Evolutionary conservation across 2,329 filamentous ascomycete genomes (phyloP), one percentile per base, ranked within the genome.

Genomic region (Cytospora mali): DNA sequence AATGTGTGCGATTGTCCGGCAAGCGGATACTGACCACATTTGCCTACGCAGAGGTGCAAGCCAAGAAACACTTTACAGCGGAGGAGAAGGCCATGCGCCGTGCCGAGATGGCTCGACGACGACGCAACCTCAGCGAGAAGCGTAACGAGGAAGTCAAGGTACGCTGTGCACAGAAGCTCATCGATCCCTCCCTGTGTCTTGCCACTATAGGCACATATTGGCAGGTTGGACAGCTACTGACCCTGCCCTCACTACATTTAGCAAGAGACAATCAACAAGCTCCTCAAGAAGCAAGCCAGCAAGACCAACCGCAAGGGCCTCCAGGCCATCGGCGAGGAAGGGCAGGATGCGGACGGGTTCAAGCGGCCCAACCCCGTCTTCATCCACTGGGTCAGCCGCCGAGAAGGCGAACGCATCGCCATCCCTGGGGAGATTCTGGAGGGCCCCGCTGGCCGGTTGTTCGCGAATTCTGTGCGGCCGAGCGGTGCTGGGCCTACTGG

Each of bases 271-370:
- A 94, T 95, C 83, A 93, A 95, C 80, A 93, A 93, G 71, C 86
- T 95, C 2, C 85, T 95, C 58, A 93, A 93, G 75, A 93, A 93
- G 73, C 91, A 93, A 73, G 90, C 91, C 1, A 88, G 91, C 27
- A 93, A 94, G 75, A 86, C 85, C 62, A 88, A 84, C 67, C 79
- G 81, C 67, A 84, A 83, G 68, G 81, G 74, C 33, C 80, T 72
- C 51, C 75, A 67, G 59, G 73, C 75, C 70, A 78, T 69, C 60
- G 83, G 80, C 35, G 82, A 82, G 13, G 81, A 79, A 11, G 83
- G 83, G 55, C 76, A 74, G 1, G 80, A 81, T 2, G 67, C 72
- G 2, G 63, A 62, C 27, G 48, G 55, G 28, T n/a, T 33, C 4
- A 77, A 79, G 42, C 84, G 78, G 66, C 78, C 87, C 0, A 81